phyloP scores from a whole-genome alignment of 169 alveolate species.

The Eimeria sp. region DNA sequence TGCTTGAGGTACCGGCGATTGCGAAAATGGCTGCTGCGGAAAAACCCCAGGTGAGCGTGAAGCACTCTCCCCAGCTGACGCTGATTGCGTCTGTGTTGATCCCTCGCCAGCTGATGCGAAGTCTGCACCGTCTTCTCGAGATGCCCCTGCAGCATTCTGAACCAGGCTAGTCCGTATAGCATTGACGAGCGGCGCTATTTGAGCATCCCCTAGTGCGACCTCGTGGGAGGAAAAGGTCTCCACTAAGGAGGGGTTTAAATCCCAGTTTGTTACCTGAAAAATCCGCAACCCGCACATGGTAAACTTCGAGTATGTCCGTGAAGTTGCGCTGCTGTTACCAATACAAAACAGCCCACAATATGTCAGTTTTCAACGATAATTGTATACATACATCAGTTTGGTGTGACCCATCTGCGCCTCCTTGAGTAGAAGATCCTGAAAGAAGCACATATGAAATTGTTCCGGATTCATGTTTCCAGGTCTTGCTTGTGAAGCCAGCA shows the following conservation, averaged over 20 bases:
- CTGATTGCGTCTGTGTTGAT: not conserved
- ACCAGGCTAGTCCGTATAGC: not conserved
- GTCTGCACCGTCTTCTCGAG: slow-evolving; percentile 1
- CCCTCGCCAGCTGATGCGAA: not conserved
- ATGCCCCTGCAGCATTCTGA: slow-evolving; percentile 13
- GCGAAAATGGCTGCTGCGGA: not conserved
- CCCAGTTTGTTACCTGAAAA: not conserved
- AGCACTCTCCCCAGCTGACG: slow-evolving; percentile 1
- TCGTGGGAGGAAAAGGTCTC: slow-evolving; percentile 9
- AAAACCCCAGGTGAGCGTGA: not conserved
- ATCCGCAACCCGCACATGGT: not conserved
- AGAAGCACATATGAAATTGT: not conserved
- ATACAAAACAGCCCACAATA: not conserved
- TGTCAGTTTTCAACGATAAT: not conserved
- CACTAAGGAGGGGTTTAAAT: not conserved
- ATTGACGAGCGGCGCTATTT: not conserved
- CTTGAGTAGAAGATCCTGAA: not conserved
- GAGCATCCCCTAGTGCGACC: slow-evolving; percentile 48
- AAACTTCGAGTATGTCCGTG: not conserved
- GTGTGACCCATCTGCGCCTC: not conserved
- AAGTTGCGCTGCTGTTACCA: not conserved
- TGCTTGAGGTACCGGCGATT: not conserved
- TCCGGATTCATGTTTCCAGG: not conserved
- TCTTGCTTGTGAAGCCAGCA: not conserved
- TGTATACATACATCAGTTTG: not conserved